Evolutionary conservation across 371 early-diverging fungal species (phyloP).

Genomic region (Chytridium lagenaria): DNA sequence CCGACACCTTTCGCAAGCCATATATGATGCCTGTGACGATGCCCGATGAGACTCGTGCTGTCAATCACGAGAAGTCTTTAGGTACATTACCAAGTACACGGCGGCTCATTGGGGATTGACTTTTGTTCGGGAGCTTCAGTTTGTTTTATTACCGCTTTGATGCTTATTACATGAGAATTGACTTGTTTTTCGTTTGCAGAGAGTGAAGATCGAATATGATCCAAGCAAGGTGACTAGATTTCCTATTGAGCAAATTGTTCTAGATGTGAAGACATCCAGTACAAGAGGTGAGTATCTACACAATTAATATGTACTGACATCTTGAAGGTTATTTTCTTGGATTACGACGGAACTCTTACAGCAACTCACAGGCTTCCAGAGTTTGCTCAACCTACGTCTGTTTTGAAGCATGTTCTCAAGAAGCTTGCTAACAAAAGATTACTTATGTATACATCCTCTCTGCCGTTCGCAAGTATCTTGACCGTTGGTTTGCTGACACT

Average conservation of each 20-base stretch:
- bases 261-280: conserved; percentile 37
- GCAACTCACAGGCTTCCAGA: conserved; percentile 85
- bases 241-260: conserved; percentile 41
- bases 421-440: conserved; percentile 73
- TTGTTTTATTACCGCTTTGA: conserved; percentile 23
- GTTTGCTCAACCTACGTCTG: conserved; percentile 81
- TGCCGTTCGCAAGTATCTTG: conserved; percentile 74
- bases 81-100: conserved; percentile 96
- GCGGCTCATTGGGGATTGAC: conserved; percentile 98
- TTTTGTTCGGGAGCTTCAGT: conserved; percentile 87
- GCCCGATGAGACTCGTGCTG: conserved; percentile 76
- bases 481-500: conserved; percentile 84
- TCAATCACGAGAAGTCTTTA: conserved; percentile 90
- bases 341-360: conserved; percentile 95
- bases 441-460: conserved; percentile 93
- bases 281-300: conserved; percentile 46
- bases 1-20: conserved; percentile 90
- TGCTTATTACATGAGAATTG: not conserved
- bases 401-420: conserved; percentile 71
- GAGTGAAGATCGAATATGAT: conserved; percentile 74
- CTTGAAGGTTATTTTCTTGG: conserved; percentile 77
- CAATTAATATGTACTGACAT: not conserved
- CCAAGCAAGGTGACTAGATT: conserved; percentile 69
- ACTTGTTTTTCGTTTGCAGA: conserved; percentile 36
- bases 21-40: conserved; percentile 93